These are phyloP conservation scores for Ophiocordyceps camponoti-leonardi DNA, from an alignment of 2,329 filamentous ascomycete species.

Conservation along the genomic window DNA sequence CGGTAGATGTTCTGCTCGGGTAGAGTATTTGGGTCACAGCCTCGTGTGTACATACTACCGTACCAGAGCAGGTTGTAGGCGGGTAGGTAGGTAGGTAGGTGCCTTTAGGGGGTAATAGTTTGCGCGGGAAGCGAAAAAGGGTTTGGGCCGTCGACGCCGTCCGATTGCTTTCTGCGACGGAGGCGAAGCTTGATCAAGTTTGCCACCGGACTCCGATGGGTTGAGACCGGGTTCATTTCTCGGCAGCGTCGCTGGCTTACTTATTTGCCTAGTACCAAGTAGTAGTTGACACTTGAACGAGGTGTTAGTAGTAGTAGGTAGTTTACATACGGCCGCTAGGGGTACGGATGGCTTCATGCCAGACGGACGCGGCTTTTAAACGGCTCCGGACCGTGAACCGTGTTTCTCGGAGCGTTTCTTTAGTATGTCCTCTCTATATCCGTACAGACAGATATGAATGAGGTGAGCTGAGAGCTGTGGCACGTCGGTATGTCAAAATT, in stretches of 20 bases:
- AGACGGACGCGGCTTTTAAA: no score
- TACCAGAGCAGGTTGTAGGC: not conserved
- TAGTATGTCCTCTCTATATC: no score
- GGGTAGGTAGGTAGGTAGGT: not conserved
- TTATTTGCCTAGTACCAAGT: not conserved
- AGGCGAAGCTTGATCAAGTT: not conserved
- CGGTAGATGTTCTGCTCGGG: slow-evolving; percentile 23
- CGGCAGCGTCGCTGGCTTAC: not conserved
- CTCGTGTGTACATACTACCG: no score
- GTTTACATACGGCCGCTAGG: no score
- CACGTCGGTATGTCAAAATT: no score
- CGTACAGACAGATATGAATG: no score
- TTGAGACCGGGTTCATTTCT: not conserved
- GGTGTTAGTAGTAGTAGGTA: not conserved
- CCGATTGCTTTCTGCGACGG: not conserved
- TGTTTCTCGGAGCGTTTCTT: no score
- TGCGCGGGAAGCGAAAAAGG: not conserved
- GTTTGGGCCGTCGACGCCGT: not conserved
- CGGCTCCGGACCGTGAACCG: no score
- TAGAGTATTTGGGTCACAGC: slow-evolving; percentile 5
- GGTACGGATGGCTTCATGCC: no score
- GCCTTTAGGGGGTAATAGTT: no score
- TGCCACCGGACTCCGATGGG: not conserved
- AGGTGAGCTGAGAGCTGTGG: no score
- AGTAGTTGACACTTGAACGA: not conserved